phyloP scores from a whole-genome alignment of 2,329 filamentous ascomycete species.

The Mollisiaceae sp. region DNA sequence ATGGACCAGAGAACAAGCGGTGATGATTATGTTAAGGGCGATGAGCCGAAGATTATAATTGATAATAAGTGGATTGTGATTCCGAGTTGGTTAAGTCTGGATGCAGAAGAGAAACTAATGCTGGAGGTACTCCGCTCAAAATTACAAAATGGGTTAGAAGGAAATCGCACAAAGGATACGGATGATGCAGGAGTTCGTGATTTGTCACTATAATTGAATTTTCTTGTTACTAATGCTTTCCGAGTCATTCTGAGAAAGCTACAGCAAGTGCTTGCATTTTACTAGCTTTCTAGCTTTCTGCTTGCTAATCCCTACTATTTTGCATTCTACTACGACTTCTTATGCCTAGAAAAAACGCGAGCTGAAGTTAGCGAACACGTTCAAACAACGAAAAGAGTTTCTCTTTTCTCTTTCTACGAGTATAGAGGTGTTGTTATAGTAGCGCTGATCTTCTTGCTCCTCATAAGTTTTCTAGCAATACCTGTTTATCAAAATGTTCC shows the following conservation, averaged over 20 bases:
- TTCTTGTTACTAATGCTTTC: neutral
- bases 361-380: too few species aligned
- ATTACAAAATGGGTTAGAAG: conserved; percentile 19
- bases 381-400: too few species aligned
- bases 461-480: too few species aligned
- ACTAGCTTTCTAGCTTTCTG: neutral
- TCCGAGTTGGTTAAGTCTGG: conserved; percentile 33
- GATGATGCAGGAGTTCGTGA: neutral
- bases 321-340: neutral
- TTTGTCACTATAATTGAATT: neutral
- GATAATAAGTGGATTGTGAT: conserved; percentile 25
- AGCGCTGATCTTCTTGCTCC: too few species aligned
- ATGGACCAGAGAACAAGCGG: conserved; percentile 1
- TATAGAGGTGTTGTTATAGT: too few species aligned
- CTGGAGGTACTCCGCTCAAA: conserved; percentile 31
- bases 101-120: conserved; percentile 31
- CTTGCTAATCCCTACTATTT: neutral
- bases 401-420: too few species aligned
- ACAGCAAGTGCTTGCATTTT: neutral
- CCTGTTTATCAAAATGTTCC: neutral
- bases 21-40: conserved; percentile 7
- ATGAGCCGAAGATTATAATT: conserved; percentile 23
- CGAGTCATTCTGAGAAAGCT: neutral
- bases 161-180: conserved; percentile 8
- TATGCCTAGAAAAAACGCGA: neutral